Conservation (phyloP, 805 yeast genomes). For the Metschnikowia hibisci region DNA sequence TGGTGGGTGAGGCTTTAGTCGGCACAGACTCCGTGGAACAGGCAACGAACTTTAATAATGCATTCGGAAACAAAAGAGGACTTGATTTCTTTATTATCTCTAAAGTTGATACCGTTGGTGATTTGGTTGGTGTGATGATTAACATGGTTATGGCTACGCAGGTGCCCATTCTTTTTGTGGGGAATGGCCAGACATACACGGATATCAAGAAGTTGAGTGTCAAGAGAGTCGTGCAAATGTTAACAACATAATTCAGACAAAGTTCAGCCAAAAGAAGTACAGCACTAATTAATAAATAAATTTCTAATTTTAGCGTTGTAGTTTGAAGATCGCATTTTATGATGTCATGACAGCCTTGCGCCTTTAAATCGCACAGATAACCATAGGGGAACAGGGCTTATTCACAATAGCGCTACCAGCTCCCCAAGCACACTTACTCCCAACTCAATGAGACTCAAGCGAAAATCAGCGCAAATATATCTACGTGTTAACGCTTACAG, state of each 20-base stretch:
- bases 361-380: neutral
- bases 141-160: constrained; percentile 96
- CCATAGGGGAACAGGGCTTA: neutral
- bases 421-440: too few species aligned
- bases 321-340: neutral
- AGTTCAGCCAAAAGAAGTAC: too few species aligned
- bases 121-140: constrained; percentile 92
- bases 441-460: constrained; percentile 11
- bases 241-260: constrained; percentile 48
- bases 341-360: constrained; percentile 1
- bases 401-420: neutral
- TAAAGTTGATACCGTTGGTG: constrained; percentile 97
- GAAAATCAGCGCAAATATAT: constrained; percentile 16
- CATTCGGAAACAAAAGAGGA: constrained; percentile 78
- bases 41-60: constrained; percentile 87
- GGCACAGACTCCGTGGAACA: constrained; percentile 97
- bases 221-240: constrained; percentile 84
- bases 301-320: neutral
- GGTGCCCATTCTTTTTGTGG: constrained; percentile 91
- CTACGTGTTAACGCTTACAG: constrained; percentile 34
- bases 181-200: constrained; percentile 95
- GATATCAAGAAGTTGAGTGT: constrained; percentile 88
- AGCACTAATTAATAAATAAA: too few species aligned
- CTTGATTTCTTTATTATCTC: constrained; percentile 89
- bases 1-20: constrained; percentile 98